Conservation (phyloP, 495 filamentous ascomycete genomes). For the Penicillium silybi region DNA sequence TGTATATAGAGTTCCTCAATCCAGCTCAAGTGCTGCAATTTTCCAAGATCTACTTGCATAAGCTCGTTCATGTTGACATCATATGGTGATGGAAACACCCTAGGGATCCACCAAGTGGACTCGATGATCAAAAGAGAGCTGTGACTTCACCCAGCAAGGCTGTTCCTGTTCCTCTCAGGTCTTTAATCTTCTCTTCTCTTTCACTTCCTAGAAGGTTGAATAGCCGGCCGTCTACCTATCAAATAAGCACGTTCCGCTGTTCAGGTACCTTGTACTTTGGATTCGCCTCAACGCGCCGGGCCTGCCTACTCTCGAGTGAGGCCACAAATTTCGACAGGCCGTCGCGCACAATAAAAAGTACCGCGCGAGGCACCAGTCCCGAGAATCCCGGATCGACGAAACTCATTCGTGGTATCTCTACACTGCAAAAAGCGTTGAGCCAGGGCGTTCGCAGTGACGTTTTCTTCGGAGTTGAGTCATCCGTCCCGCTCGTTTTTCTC, state of each 20-base stretch:
- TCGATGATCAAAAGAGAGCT: constrained; percentile 6
- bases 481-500: constrained; percentile 13
- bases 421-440: neutral
- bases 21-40: neutral
- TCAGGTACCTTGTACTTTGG: neutral
- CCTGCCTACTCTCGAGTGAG: neutral
- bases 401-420: neutral
- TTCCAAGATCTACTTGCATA: neutral
- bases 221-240: neutral
- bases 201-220: neutral
- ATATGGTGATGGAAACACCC: constrained; percentile 6
- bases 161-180: neutral
- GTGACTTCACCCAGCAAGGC: constrained; percentile 14
- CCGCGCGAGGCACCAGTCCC: neutral
- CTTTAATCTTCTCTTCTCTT: neutral
- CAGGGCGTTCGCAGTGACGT: constrained; percentile 17
- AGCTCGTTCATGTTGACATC: constrained; percentile 7
- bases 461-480: constrained; percentile 20
- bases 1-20: constrained; percentile 11
- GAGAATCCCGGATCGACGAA: neutral
- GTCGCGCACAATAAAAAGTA: neutral
- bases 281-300: neutral
- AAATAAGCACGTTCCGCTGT: neutral
- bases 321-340: neutral
- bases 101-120: constrained; percentile 16